Base-by-base conservation (phyloP, 441 rosid species). In the Erodium trifolium region DNA sequence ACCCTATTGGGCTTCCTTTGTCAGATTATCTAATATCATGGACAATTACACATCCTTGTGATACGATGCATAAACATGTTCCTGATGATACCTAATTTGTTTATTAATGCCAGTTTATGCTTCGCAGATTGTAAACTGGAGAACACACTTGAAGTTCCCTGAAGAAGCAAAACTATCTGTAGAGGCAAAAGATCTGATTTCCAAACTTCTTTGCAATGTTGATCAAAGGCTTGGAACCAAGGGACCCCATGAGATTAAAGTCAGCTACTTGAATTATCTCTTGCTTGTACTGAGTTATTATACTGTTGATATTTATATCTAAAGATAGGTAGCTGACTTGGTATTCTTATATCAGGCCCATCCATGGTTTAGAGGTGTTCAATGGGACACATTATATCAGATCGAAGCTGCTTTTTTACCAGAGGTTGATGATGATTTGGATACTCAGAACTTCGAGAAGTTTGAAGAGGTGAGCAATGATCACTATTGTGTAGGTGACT, bases 101-200 rank as follows among this genome's bases (percentile, higher is more conserved):
- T 65, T 74, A 66, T 75, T 69, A 71, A 23, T 23, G 75, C 75
- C 76, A 79, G 80, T 70, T 73, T 45, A 67, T 73, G 16, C 63
- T 72, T 47, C 75, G 85, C 82, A 86, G 90, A 86, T 86, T 66
- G 84, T 86, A 67, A 83, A 83, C 75, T 86, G 90, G 90, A 82
- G 79, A 81, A 75, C 76, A 68, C 81, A 76, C 75, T 73, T 86
- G 74, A 86, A 82, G 67, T 83, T 84, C 71, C 90, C 87, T 39
- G 84, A 79, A 51, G 87, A 86, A 68, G 79, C 81, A 63, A 86
- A 80, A 76, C 72, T 82, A 71, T 86, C 90, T 59, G 71, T 64
- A 5, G 90, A 82, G 74, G 87, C 83, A 29, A 82, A 78, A 79
- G 87, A 86, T 74, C 82, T 86, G 71, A 82, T 86, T 49, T 74